Conservation (phyloP, 805 yeast species). For the Metschnikowia sp. region DNA sequence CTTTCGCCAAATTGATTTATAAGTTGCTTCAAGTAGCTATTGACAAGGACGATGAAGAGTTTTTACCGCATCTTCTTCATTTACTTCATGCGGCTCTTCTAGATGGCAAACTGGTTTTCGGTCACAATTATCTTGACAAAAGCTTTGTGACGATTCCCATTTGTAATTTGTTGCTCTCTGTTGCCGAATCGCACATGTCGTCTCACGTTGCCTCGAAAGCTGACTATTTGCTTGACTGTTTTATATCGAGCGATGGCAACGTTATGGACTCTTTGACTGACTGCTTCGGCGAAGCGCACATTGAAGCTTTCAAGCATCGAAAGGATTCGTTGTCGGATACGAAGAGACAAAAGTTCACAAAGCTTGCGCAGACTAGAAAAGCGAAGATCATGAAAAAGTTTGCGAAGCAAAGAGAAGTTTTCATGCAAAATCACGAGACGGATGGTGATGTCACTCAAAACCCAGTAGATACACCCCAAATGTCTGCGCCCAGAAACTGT, state of each 20-base stretch:
- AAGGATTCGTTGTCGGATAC: constrained; percentile 45
- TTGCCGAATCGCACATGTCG: constrained; percentile 50
- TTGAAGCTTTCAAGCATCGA: constrained; percentile 47
- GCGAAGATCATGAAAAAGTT: constrained; percentile 59
- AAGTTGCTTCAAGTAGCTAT: constrained; percentile 56
- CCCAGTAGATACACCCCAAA: too few species aligned
- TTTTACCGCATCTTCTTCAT: constrained; percentile 60
- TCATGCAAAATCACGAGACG: constrained; percentile 37
- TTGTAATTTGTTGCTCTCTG: constrained; percentile 50
- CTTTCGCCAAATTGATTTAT: constrained; percentile 55
- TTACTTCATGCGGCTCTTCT: constrained; percentile 61
- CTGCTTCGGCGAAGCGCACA: constrained; percentile 55
- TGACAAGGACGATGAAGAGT: constrained; percentile 49
- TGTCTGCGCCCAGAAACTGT: constrained; percentile 13
- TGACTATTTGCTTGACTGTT: constrained; percentile 48
- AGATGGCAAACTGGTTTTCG: constrained; percentile 46
- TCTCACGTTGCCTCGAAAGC: constrained; percentile 52
- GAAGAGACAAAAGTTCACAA: constrained; percentile 51
- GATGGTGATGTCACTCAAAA: too few species aligned
- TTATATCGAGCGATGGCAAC: constrained; percentile 47
- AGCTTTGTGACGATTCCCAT: constrained; percentile 53
- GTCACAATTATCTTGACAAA: constrained; percentile 38
- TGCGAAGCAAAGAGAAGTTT: constrained; percentile 49
- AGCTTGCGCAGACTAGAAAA: constrained; percentile 61
- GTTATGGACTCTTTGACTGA: constrained; percentile 51